Conservation (phyloP, 2,329 filamentous ascomycete genomes). For the Microsporum canis region DNA sequence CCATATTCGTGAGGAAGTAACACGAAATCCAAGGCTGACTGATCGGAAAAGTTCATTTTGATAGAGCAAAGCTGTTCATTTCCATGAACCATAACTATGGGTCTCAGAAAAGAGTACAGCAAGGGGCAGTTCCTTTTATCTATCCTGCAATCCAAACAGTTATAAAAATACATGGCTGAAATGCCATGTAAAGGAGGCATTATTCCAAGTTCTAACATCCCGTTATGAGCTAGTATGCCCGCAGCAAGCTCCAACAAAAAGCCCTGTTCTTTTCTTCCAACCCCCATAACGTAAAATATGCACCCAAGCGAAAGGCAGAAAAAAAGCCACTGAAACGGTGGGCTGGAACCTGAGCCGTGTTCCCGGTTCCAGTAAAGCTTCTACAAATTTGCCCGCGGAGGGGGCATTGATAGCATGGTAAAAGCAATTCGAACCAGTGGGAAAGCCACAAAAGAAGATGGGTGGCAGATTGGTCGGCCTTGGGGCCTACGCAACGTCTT, state of each 20-base stretch:
- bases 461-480: background rate
- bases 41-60: background rate
- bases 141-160: background rate
- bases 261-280: background rate
- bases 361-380: background rate
- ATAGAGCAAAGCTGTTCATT: background rate
- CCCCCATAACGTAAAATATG: background rate
- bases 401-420: background rate
- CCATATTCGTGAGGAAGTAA: background rate
- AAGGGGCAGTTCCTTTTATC: background rate
- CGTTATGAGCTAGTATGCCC: background rate
- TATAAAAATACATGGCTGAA: background rate
- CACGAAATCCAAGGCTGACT: background rate
- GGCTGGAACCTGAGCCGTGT: background rate
- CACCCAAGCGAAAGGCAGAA: background rate
- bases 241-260: background rate
- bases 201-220: background rate
- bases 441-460: background rate
- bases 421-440: constrained; percentile 1
- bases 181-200: background rate
- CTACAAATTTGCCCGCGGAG: background rate
- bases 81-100: background rate
- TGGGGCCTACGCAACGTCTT: background rate
- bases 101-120: background rate
- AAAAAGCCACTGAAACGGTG: background rate